A percentile compares a stretch with the other conserved stretches of the same genome.
These are phyloP conservation scores for Penstemon barbatus DNA, from an alignment of 257 asterid species.

Conservation along the genomic window DNA sequence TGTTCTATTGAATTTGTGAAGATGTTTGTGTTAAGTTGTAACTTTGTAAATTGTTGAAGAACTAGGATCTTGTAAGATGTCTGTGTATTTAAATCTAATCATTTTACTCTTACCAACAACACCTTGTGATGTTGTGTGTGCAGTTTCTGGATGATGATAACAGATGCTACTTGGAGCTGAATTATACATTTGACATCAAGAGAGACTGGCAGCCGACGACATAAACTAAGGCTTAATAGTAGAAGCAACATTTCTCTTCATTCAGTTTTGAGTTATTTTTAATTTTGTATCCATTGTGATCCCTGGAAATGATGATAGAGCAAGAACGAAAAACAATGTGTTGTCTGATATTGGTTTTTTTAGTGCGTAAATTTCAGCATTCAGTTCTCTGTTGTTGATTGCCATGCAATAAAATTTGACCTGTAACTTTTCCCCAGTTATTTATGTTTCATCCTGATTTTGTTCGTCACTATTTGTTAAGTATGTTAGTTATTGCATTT, in stretches of 20 bases:
- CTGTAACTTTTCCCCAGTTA: conserved; percentile 10
- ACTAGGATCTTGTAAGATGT: background rate
- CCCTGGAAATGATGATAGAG: conserved; percentile 33
- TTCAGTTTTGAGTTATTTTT: conserved; percentile 28
- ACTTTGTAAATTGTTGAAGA: background rate
- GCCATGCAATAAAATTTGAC: conserved; percentile 33
- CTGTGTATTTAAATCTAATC: background rate
- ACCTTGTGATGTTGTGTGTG: background rate
- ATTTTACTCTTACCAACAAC: background rate
- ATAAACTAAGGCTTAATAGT: conserved; percentile 23
- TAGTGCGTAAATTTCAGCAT: conserved; percentile 26
- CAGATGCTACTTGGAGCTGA: conserved; percentile 93
- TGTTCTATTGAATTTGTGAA: background rate
- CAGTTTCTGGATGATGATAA: conserved; percentile 95
- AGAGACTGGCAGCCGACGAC: conserved; percentile 74
- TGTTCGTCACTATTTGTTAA: background rate
- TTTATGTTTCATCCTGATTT: background rate
- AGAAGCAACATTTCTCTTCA: conserved; percentile 31
- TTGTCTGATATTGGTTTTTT: conserved; percentile 33
- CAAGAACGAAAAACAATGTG: conserved; percentile 13
- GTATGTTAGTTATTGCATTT: background rate
- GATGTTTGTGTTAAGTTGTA: background rate
- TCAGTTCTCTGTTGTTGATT: conserved; percentile 30
- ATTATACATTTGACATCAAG: conserved; percentile 89
- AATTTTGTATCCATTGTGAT: conserved; percentile 28